These are phyloP conservation scores for Trichocladium uniseriatum DNA, from an alignment of 495 filamentous ascomycete species.

Conservation along the genomic window DNA sequence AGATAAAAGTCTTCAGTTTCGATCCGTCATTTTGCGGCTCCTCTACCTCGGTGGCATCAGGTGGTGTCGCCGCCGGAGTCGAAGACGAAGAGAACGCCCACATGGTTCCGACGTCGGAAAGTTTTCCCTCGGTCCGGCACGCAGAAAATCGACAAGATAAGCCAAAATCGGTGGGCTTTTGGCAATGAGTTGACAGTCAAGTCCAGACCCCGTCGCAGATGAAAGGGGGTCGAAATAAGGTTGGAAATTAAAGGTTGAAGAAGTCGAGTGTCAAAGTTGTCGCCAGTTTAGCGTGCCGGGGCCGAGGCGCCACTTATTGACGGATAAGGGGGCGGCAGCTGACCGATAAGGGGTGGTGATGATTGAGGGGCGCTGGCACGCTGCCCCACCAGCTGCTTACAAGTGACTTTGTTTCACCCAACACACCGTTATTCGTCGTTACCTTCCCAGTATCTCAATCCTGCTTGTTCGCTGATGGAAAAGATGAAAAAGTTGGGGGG, in stretches of 20 bases:
- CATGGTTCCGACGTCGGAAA: neutral
- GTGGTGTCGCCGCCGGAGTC: conserved; percentile 6
- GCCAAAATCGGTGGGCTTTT: no score
- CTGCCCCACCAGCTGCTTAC: neutral
- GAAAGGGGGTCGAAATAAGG: no score
- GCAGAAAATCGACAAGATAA: no score
- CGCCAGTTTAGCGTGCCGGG: neutral
- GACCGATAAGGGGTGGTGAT: neutral
- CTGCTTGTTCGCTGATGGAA: no score
- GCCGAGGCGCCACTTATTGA: neutral
- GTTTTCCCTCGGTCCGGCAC: neutral
- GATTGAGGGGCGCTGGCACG: neutral
- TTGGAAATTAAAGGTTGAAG: no score
- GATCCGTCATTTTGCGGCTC: conserved; percentile 69
- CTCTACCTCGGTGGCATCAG: conserved; percentile 23
- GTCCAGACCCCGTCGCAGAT: no score
- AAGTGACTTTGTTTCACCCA: neutral
- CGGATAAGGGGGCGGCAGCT: neutral
- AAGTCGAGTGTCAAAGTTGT: neutral
- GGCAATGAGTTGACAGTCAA: no score
- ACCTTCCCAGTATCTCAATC: no score
- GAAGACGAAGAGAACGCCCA: conserved; percentile 7
- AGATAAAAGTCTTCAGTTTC: conserved; percentile 74
- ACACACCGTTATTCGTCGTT: no score
- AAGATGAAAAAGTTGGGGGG: no score